A percentile compares a stretch with the other conserved stretches of the same genome.
phyloP scores from a whole-genome alignment of 2,329 filamentous ascomycete species.

The Parasarocladium wereldwijsianum region DNA sequence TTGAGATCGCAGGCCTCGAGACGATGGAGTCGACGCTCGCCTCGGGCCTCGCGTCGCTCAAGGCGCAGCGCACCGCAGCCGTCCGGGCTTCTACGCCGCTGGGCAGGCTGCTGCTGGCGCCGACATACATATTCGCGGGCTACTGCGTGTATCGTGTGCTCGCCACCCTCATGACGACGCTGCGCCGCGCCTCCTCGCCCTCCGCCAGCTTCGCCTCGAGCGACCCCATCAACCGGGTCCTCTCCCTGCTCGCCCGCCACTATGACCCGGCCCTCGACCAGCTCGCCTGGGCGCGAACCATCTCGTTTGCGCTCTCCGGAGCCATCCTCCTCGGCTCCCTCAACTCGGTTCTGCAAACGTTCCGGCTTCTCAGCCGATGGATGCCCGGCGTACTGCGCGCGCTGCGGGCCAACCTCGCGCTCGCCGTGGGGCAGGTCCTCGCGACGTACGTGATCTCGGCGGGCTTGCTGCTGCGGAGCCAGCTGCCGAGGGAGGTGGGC shows the following conservation, averaged over 20 bases:
- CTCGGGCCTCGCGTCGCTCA: slow-evolving; percentile 48
- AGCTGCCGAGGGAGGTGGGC: slow-evolving; percentile 62
- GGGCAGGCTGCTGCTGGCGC: slow-evolving; percentile 49
- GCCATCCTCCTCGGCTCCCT: slow-evolving; percentile 72
- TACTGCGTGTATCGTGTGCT: slow-evolving; percentile 78
- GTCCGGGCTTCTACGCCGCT: slow-evolving; percentile 50
- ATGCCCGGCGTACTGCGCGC: slow-evolving; percentile 57
- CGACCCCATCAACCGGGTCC: slow-evolving; percentile 72
- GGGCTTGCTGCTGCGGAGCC: slow-evolving; percentile 61
- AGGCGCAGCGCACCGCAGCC: slow-evolving; percentile 46
- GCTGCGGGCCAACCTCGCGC: slow-evolving; percentile 58
- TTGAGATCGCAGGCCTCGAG: slow-evolving; percentile 68
- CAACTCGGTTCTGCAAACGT: slow-evolving; percentile 72
- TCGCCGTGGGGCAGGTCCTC: slow-evolving; percentile 66
- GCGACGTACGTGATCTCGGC: slow-evolving; percentile 78
- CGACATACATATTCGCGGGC: slow-evolving; percentile 54
- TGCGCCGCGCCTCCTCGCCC: slow-evolving; percentile 36
- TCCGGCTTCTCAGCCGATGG: slow-evolving; percentile 65
- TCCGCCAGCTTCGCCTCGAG: slow-evolving; percentile 46
- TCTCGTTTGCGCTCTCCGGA: slow-evolving; percentile 70
- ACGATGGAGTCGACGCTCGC: slow-evolving; percentile 63
- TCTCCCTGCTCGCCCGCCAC: slow-evolving; percentile 67
- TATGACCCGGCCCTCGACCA: slow-evolving; percentile 76
- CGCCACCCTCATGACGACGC: slow-evolving; percentile 53
- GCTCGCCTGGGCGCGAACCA: slow-evolving; percentile 69